These are phyloP conservation scores for Vitis amurensis DNA, from an alignment of 164 flowering plant species.

Conservation along the genomic window DNA sequence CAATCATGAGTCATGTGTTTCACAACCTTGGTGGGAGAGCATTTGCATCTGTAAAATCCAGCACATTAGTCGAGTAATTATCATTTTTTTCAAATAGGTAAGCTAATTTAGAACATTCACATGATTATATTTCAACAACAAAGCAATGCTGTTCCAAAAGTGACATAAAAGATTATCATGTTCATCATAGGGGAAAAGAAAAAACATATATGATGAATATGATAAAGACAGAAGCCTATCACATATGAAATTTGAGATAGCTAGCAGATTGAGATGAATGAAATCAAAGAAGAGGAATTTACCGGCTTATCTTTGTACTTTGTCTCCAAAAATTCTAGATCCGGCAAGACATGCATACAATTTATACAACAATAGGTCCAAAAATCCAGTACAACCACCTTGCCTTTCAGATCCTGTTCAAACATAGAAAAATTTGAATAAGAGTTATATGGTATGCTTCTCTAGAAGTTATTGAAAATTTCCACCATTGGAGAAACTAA, in stretches of 20 bases:
- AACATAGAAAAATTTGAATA: neutral
- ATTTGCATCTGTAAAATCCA: too few relatives aligned
- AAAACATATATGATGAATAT: too few relatives aligned
- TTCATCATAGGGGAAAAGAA: too few relatives aligned
- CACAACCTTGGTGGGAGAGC: neutral
- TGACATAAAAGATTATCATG: too few relatives aligned
- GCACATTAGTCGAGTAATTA: too few relatives aligned
- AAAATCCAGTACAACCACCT: slow-evolving; percentile 92
- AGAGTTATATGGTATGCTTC: neutral
- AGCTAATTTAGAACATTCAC: too few relatives aligned
- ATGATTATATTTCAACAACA: too few relatives aligned
- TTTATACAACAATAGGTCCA: slow-evolving; percentile 99
- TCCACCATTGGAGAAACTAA: too few relatives aligned
- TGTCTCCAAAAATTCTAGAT: slow-evolving; percentile 88
- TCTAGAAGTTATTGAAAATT: neutral
- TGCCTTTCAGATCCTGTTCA: slow-evolving; percentile 79
- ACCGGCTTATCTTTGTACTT: slow-evolving; percentile 87
- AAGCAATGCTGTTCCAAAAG: too few relatives aligned
- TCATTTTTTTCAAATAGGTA: too few relatives aligned
- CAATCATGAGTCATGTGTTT: neutral
- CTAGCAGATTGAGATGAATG: neutral
- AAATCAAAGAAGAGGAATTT: slow-evolving; percentile 19
- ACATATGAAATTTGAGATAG: neutral
- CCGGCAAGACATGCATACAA: slow-evolving; percentile 97
- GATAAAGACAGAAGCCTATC: neutral